Percentiles rank a stretch among this genome's conserved stretches.
Conservation (phyloP, 495 filamentous ascomycete species). For the Hypoxylon intermedium region DNA sequence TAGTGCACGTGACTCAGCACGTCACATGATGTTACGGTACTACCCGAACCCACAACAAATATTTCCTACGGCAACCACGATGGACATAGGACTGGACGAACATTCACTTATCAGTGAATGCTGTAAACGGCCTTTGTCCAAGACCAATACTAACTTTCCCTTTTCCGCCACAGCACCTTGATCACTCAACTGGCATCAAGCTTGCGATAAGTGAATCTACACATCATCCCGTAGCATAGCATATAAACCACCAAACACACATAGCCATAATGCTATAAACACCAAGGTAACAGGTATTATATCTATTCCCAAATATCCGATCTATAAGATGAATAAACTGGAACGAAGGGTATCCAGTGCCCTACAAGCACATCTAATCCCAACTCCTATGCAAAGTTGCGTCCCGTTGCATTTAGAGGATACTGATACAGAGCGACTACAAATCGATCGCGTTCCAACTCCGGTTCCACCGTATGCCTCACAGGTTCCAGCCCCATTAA, state of each 20-base stretch:
- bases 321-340: constrained; percentile 8
- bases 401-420: constrained; percentile 25
- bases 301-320: constrained; percentile 23
- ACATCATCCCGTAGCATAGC: too few relatives aligned
- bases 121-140: too few relatives aligned
- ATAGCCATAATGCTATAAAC: too few relatives aligned
- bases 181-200: too few relatives aligned
- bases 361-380: constrained; percentile 14
- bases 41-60: constrained; percentile 22
- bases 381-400: constrained; percentile 21
- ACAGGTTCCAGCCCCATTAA: constrained; percentile 7
- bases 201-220: too few relatives aligned
- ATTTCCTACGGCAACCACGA: background rate
- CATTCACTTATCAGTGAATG: too few relatives aligned
- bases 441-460: constrained; percentile 16
- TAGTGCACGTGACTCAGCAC: constrained; percentile 18
- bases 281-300: too few relatives aligned
- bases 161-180: too few relatives aligned
- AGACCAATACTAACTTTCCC: too few relatives aligned
- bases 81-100: background rate
- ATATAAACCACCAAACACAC: too few relatives aligned
- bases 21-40: constrained; percentile 36
- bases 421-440: constrained; percentile 26
- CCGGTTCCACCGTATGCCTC: constrained; percentile 20
- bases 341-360: constrained; percentile 24